These are phyloP conservation scores for Haematococcus sp. DNA, from an alignment of 139 green algal species.

Conservation along the genomic window DNA sequence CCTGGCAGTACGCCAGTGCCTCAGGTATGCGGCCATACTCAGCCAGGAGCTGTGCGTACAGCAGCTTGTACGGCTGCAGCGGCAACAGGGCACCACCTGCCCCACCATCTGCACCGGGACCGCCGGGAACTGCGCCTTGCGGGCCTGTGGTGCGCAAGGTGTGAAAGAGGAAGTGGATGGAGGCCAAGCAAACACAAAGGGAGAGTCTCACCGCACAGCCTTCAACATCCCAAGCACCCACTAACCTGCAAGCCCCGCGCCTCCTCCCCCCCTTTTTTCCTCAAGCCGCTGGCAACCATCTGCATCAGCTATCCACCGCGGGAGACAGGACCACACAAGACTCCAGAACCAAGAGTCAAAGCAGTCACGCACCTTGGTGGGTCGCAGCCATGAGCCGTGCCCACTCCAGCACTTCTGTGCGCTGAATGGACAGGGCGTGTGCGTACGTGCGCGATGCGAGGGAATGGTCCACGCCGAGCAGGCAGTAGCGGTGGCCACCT, in stretches of 20 bases:
- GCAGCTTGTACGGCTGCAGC: conserved; percentile 33
- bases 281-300: no score
- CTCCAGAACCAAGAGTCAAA: no score
- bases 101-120: no score
- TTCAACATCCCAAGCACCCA: no score
- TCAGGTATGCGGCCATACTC: conserved; percentile 30
- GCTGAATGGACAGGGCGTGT: conserved; percentile 44
- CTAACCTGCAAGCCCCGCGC: no score
- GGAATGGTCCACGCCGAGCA: conserved; percentile 14
- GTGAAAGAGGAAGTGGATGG: not conserved
- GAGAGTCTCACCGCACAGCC: no score
- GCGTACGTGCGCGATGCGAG: conserved; percentile 32
- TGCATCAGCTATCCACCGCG: not conserved
- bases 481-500: conserved; percentile 1
- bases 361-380: not conserved
- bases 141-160: not conserved
- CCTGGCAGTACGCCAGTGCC: conserved; percentile 29
- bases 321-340: no score
- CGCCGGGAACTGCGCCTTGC: not conserved
- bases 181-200: no score
- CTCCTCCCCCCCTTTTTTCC: no score
- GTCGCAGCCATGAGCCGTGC: conserved; percentile 14
- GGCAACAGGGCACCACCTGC: conserved; percentile 1
- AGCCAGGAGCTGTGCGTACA: conserved; percentile 22
- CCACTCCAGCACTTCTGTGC: conserved; percentile 79